Percentiles rank a stretch among this genome's conserved stretches.
Evolutionary conservation across 208 protist species (phyloP).

Genomic region (Leishmania major): DNA sequence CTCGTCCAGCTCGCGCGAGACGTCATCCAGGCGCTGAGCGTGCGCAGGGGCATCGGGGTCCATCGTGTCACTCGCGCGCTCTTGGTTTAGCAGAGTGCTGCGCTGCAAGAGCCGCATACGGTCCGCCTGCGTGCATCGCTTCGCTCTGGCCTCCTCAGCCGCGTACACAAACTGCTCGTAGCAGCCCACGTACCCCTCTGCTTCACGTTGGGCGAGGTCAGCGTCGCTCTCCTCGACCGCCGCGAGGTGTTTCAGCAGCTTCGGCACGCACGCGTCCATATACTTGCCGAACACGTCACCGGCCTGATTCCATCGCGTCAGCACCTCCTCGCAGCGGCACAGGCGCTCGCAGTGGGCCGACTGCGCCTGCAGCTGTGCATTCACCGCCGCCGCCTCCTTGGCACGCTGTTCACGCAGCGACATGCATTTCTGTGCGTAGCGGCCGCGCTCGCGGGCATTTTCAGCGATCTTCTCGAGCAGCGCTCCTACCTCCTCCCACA

Average conservation of each 20-base stretch:
- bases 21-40: slow-evolving; percentile 43
- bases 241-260: slow-evolving; percentile 87
- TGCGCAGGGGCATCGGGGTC: slow-evolving; percentile 59
- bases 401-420: slow-evolving; percentile 60
- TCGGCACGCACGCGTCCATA: slow-evolving; percentile 90
- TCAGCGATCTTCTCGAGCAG: slow-evolving; percentile 44
- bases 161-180: slow-evolving; percentile 82
- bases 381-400: slow-evolving; percentile 35
- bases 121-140: slow-evolving; percentile 70
- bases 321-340: slow-evolving; percentile 55
- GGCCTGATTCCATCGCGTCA: slow-evolving; percentile 44
- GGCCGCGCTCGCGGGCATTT: slow-evolving; percentile 46
- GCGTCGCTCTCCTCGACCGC: slow-evolving; percentile 82
- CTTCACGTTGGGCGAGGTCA: slow-evolving; percentile 68
- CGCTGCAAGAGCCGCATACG: slow-evolving; percentile 64
- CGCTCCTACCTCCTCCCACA: slow-evolving; percentile 51
- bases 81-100: slow-evolving; percentile 46
- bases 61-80: slow-evolving; percentile 51
- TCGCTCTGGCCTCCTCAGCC: slow-evolving; percentile 77
- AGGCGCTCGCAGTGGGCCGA: slow-evolving; percentile 44
- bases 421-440: slow-evolving; percentile 58
- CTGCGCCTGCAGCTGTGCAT: slow-evolving; percentile 59
- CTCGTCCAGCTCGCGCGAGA: slow-evolving; percentile 61
- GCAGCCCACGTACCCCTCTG: slow-evolving; percentile 71
- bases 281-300: slow-evolving; percentile 76